Base-by-base conservation (phyloP, 257 asterid species). In the Capsicum pubescens region DNA sequence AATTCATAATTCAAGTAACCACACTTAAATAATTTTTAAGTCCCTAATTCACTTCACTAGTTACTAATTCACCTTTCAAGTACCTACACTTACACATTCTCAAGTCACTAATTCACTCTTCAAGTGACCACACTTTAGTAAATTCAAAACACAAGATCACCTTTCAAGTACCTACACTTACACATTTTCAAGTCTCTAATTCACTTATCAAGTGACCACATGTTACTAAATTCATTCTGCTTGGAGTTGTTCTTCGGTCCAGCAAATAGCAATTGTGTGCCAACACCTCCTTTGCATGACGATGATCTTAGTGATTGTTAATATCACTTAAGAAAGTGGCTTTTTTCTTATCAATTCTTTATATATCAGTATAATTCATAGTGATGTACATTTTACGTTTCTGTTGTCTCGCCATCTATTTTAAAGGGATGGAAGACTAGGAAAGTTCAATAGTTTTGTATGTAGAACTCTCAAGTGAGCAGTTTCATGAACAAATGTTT, bases 181-280 rank as follows among this genome's bases (percentile, higher is more conserved):
- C 32, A 26, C 32, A 26, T 26, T 26, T 26, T 26, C 1, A 26
- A 26, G 32, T 26, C 32, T 1, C 32, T 26, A 26, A 26, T 26
- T 26, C 32, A 26, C 32, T 26, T 26, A 26, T 26, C 32, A 26
- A 26, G 32, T 26, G 32, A 26, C 32, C 32, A 26, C 1, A 26
- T 1, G 32, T 26, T 26, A 26, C 32, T 26, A 26, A 26, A 26
- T 57, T 87, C 95, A 1, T 94, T 93, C 91, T 89, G 92, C 88
- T 74, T 93, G 91, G 97, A 94, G 90, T 42, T 94, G 88, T 86
- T 94, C 74, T 93, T 92, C 81, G 97, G 94, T 50, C 97, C 97
- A 19, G 90, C 92, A 4, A 88, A 87, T 68, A 83, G 87, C 0
- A 90, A 86, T 83, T 11, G 83, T 91, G 19, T 71, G 80, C 84